These are phyloP conservation scores for Starmerella powellii DNA, from an alignment of 805 yeast genomes.

Conservation along the genomic window DNA sequence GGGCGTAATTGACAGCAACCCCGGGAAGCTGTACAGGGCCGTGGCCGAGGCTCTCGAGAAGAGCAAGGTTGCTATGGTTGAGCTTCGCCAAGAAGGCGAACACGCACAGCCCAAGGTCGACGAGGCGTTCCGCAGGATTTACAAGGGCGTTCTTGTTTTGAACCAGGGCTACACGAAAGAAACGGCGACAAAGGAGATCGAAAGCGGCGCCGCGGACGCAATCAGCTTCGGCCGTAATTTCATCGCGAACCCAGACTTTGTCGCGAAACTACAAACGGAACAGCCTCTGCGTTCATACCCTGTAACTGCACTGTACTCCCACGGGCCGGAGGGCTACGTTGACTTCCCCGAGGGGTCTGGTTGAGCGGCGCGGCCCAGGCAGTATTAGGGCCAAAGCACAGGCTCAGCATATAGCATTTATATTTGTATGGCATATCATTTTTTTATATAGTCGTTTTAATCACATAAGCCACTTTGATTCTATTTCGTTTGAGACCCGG, in stretches of 20 bases:
- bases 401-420: too few relatives aligned
- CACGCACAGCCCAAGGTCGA: conserved; percentile 36
- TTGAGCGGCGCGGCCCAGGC: conserved; percentile 17
- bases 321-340: conserved; percentile 33
- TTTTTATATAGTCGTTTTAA: too few relatives aligned
- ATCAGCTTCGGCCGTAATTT: conserved; percentile 40
- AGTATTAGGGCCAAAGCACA: background rate
- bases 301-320: conserved; percentile 35
- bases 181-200: conserved; percentile 15
- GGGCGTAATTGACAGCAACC: conserved; percentile 27
- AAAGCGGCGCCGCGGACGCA: conserved; percentile 18
- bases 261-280: conserved; percentile 34
- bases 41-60: conserved; percentile 22
- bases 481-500: too few relatives aligned
- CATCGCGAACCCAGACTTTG: conserved; percentile 47
- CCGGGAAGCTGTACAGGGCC: conserved; percentile 28
- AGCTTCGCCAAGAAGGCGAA: conserved; percentile 37
- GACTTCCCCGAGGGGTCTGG: conserved; percentile 28
- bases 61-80: conserved; percentile 36
- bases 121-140: conserved; percentile 37
- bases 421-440: too few relatives aligned
- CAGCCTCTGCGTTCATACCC: conserved; percentile 27
- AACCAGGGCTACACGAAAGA: conserved; percentile 20
- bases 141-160: conserved; percentile 39
- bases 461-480: too few relatives aligned